Evolutionary conservation across 148 eudicot genomes (phyloP).

Genomic region (Persicaria maculosa): DNA sequence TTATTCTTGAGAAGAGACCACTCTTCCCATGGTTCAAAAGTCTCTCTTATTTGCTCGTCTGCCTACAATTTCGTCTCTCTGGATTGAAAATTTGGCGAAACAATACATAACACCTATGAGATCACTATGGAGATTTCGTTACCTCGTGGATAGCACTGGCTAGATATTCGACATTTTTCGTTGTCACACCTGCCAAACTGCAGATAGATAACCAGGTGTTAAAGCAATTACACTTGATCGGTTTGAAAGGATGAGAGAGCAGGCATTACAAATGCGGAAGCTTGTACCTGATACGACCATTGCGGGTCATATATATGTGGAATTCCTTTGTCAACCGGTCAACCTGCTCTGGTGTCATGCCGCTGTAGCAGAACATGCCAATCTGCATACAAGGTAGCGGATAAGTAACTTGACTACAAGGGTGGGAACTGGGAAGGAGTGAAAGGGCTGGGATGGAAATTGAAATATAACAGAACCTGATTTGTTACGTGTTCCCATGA

Average conservation of each 20-base stretch:
- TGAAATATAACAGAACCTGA: constrained; percentile 41
- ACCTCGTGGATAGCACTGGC: constrained; percentile 94
- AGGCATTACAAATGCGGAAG: neutral
- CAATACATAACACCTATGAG: neutral
- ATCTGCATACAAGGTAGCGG: constrained; percentile 40
- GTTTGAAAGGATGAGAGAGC: neutral
- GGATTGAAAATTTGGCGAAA: neutral
- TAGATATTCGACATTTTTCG: constrained; percentile 84
- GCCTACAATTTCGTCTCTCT: neutral
- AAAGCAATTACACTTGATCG: neutral
- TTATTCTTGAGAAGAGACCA: neutral
- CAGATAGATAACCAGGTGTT: neutral
- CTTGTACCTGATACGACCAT: constrained; percentile 87
- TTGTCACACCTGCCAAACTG: constrained; percentile 96
- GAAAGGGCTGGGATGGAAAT: neutral
- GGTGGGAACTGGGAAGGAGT: neutral
- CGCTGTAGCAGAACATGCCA: constrained; percentile 99
- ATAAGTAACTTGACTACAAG: neutral
- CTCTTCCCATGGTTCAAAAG: neutral
- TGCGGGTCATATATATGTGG: constrained; percentile 89
- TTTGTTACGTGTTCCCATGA: constrained; percentile 99
- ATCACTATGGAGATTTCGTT: constrained; percentile 48
- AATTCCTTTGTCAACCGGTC: constrained; percentile 78
- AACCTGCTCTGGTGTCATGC: constrained; percentile 93
- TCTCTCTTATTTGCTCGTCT: neutral